Percentiles rank a stretch among this genome's conserved stretches.
phyloP scores from a whole-genome alignment of 2,329 filamentous ascomycete species.

The Clarireedia paspali region DNA sequence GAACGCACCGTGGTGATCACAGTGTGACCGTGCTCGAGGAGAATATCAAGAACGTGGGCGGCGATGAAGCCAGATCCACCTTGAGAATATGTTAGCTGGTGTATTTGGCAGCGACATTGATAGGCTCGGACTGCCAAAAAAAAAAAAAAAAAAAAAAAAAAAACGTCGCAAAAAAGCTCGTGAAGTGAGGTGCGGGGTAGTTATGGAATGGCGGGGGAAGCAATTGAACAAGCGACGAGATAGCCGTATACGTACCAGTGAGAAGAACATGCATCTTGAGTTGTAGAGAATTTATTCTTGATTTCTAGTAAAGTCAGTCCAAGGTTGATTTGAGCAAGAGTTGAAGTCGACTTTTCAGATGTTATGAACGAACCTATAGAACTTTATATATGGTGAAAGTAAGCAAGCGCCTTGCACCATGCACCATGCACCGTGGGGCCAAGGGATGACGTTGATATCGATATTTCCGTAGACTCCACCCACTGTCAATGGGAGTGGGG shows the following conservation, averaged over 20 bases:
- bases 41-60: slow-evolving; percentile 41
- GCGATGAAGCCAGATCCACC: slow-evolving; percentile 48
- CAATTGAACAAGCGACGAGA: neutral
- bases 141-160: no score
- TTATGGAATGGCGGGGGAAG: neutral
- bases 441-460: neutral
- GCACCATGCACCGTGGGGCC: neutral
- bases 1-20: slow-evolving; percentile 42
- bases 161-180: no score
- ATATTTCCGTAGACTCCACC: neutral
- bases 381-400: no score
- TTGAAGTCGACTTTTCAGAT: neutral
- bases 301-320: no score
- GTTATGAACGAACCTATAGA: no score
- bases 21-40: slow-evolving; percentile 32
- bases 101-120: slow-evolving; percentile 15
- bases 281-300: neutral
- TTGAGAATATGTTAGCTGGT: slow-evolving; percentile 1
- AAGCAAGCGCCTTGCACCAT: no score
- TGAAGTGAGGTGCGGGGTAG: neutral
- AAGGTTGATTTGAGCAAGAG: no score
- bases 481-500: neutral
- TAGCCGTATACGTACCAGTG: neutral
- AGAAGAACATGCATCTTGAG: slow-evolving; percentile 1
- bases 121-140: neutral